Evolutionary conservation across 2,329 filamentous ascomycete species (phyloP), one percentile per base, ranked within the genome.

Genomic region (Colletotrichum lentis): DNA sequence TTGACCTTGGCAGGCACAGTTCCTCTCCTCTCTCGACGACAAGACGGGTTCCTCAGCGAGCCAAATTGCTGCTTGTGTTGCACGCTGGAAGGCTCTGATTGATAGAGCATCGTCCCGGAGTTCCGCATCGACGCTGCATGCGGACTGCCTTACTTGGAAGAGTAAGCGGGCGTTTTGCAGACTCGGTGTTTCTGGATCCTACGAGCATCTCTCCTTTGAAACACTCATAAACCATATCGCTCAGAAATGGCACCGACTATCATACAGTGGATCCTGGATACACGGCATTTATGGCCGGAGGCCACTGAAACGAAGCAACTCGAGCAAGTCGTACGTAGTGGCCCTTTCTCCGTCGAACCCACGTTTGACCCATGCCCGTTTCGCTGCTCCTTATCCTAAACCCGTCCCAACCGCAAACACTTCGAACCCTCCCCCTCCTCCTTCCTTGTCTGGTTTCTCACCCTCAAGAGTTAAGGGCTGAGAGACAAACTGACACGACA

Each of bases 231-330:
- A 35, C 37, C 54, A 55, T 54, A 44, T 49, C 53, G 54, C 54
- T 65, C 49, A 52, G 31, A 69, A 50, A 69, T 69, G 49, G 54
- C 70, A 35, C 77, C 80, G 2, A 74, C 78, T 54, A 78, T 89
- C 58, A 79, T 88, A 67, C 86, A 88, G 77, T 90, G 88, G 85
- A 78, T 88, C 63, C 77, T 90, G 44, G 88, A 90, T 77, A 90
- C 88, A 3, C 81, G 87, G 44, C 71, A 76, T 3, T 79, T 89
- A 59, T 90, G 86, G 85, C 83, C 85, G n/a, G 77, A 77, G 62
- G 85, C 81, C 24, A 76, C 73, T 54, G 77, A 82, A 73, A 87
- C 86, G 14, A 77, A 77, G 41, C 77, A 88, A 35, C 81, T 86
- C 41, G 76, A 80, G 70, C 76, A 76, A 39, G 78, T 78, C 66